Evolutionary conservation across 352 stramenopile genomes (phyloP), one percentile per base, ranked within the genome.

Genomic region (Phytophthora megakarya): DNA sequence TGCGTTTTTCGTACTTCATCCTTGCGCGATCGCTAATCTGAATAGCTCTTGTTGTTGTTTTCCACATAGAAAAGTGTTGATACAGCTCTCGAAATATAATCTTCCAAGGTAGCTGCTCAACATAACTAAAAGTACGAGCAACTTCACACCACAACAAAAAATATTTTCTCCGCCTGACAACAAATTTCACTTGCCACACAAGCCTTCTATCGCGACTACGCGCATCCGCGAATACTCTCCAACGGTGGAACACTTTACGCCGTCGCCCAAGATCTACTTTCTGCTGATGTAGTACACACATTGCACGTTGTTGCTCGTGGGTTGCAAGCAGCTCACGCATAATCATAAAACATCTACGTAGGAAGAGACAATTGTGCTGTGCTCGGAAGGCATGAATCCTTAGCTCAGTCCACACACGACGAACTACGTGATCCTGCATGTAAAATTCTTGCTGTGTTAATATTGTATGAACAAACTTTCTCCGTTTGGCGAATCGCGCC

Each of bases 141-240:
- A 65, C 70, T 50, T 73, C 53, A 30, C 48, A 69, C 66, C 70
- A 78, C 48, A 73, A 50, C 22, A 61, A 23, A 47, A 78, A 68
- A 50, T 64, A 73, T 28, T 57, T 52, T 23, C 40, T 73, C 12
- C 70, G 43, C 2, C 55, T 55, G 3, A 78, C 38, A 19, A 61
- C 54, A 39, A 70, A 70, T 25, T 68, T 58, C 5, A 78, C 61
- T 28, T 53, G 22, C 33, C 25, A 37, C 13, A 50, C 40, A 15
- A 71, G 35, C 16, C 21, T 67, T 25, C 46, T 46, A 3, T 70
- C 48, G 25, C 43, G 50, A 46, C 39, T 21, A 33, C 30, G 52
- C 16, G 5, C 40, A 50, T 61, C 32, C 1, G 70, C 37, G 12
- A 65, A 65, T 26, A 18, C 19, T 65, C 53, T 30, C 70, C 70